Evolutionary conservation across 805 yeast genomes (phyloP).

Genomic region (Metschnikowia gelsemii): DNA sequence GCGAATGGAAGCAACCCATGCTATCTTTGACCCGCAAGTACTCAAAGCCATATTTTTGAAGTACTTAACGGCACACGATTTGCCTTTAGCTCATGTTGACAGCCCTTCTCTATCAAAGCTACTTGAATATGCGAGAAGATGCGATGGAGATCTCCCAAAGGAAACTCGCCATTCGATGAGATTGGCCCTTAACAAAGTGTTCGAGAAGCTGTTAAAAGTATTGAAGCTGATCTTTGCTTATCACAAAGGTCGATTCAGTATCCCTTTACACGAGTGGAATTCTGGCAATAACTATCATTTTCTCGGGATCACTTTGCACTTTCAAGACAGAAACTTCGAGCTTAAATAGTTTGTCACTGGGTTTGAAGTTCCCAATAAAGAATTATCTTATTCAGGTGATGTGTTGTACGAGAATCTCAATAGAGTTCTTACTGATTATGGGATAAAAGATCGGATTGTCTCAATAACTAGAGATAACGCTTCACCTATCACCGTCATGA

Average conservation of each 20-base stretch:
- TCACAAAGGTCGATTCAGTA: conserved; percentile 3
- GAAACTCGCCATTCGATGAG: conserved; percentile 4
- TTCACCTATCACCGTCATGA: conserved; percentile 1
- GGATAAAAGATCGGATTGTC: conserved; percentile 4
- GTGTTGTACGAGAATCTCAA: conserved; percentile 4
- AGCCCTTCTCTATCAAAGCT: conserved; percentile 3
- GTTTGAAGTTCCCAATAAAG: conserved; percentile 1
- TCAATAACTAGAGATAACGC: conserved; percentile 3
- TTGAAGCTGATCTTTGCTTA: conserved; percentile 3
- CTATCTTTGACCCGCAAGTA: conserved; percentile 1
- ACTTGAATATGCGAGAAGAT: background rate
- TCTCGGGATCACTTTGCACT: conserved; percentile 5
- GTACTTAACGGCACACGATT: conserved; percentile 1
- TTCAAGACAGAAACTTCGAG: conserved; percentile 1
- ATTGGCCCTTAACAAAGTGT: conserved; percentile 1
- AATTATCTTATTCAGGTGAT: conserved; percentile 2
- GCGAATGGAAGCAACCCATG: background rate
- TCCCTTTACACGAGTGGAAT: conserved; percentile 4
- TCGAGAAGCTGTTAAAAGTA: conserved; percentile 1
- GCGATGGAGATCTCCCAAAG: too few species aligned
- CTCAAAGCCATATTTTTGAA: background rate
- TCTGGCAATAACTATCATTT: conserved; percentile 2
- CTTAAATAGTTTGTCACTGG: background rate
- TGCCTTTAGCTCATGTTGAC: conserved; percentile 5
- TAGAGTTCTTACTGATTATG: conserved; percentile 1